Conservation (phyloP, 31 red algal genomes). For the Odonthalia washingtoniensis region DNA sequence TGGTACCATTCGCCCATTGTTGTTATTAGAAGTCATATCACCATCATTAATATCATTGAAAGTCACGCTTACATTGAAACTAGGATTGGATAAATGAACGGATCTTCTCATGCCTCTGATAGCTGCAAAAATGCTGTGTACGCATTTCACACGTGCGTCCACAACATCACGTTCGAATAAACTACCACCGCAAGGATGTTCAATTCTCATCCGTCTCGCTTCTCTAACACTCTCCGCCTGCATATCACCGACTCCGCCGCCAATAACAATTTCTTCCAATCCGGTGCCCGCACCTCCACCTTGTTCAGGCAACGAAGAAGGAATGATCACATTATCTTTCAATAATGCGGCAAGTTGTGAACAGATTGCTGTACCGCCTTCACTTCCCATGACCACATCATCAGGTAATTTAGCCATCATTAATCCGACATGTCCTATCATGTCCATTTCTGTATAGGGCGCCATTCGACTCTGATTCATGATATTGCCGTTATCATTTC, state of each 20-base stretch:
- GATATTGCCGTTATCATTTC: conserved; percentile 46
- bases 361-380: conserved; percentile 42
- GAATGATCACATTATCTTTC: conserved; percentile 29
- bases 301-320: too few relatives aligned
- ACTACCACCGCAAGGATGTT: conserved; percentile 78
- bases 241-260: conserved; percentile 40
- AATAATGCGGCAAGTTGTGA: conserved; percentile 41
- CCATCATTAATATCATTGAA: background rate
- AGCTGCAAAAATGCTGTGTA: conserved; percentile 75
- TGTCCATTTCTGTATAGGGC: too few relatives aligned
- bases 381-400: conserved; percentile 39
- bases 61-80: background rate
- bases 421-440: conserved; percentile 57
- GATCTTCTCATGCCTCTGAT: conserved; percentile 46
- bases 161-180: conserved; percentile 69
- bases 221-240: conserved; percentile 51
- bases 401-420: conserved; percentile 65
- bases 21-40: too few relatives aligned
- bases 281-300: conserved; percentile 33
- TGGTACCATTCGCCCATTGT: too few relatives aligned
- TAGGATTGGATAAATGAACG: conserved; percentile 49
- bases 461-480: too few relatives aligned
- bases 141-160: conserved; percentile 41
- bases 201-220: conserved; percentile 53
- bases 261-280: conserved; percentile 49